Conservation (phyloP, 2,329 filamentous ascomycete species). For the Arthrinium puccinioides region DNA sequence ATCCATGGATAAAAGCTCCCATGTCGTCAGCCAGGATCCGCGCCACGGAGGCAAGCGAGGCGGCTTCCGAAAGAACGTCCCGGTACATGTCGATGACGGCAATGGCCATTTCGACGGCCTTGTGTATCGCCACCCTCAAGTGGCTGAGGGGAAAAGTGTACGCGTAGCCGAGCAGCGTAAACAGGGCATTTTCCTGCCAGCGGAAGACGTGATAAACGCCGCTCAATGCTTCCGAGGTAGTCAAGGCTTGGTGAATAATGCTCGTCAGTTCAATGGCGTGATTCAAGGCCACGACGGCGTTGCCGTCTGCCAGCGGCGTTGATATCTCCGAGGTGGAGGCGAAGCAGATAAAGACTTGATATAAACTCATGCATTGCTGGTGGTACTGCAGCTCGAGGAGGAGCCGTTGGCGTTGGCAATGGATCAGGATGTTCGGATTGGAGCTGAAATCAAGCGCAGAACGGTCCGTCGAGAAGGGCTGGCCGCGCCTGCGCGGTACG, state of each 20-base stretch:
- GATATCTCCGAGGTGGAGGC: not conserved
- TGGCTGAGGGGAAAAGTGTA: slow-evolving; percentile 8
- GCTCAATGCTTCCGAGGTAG: slow-evolving; percentile 3
- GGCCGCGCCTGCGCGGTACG: slow-evolving; percentile 6
- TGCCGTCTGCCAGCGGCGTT: slow-evolving; percentile 7
- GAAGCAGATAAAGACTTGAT: slow-evolving; percentile 11
- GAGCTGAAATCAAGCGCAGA: slow-evolving; percentile 5
- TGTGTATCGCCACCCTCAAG: not conserved
- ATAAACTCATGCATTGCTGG: slow-evolving; percentile 8
- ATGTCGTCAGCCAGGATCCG: slow-evolving; percentile 6
- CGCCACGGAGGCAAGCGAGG: not conserved
- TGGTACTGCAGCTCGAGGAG: slow-evolving; percentile 12
- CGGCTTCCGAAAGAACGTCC: slow-evolving; percentile 6
- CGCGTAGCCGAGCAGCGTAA: slow-evolving; percentile 11
- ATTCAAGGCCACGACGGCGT: slow-evolving; percentile 4
- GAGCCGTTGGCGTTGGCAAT: slow-evolving; percentile 11
- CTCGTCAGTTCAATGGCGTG: slow-evolving; percentile 10
- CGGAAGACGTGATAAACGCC: slow-evolving; percentile 9
- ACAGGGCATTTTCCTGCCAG: slow-evolving; percentile 12
- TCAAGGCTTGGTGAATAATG: slow-evolving; percentile 9
- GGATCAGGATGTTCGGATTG: slow-evolving; percentile 5
- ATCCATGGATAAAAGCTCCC: not conserved
- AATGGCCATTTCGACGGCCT: slow-evolving; percentile 7
- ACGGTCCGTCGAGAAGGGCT: slow-evolving; percentile 8
- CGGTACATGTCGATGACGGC: slow-evolving; percentile 4